phyloP scores from a whole-genome alignment of 2,329 filamentous ascomycete genomes.

The Claviceps purpurea region DNA sequence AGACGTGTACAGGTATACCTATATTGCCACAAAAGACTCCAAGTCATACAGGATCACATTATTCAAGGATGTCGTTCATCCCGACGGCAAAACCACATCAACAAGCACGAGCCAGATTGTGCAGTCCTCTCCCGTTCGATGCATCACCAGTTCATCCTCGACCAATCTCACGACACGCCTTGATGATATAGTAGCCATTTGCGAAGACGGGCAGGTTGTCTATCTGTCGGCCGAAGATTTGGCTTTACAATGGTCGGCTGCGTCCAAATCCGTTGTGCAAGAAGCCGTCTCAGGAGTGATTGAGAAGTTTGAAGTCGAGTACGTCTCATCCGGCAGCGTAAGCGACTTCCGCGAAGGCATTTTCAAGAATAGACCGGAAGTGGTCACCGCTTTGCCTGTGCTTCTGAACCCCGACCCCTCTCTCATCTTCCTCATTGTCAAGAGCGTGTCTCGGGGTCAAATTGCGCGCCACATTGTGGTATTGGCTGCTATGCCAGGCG shows the following conservation, averaged over 20 bases:
- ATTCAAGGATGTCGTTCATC: conserved; percentile 43
- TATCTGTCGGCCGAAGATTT: conserved; percentile 44
- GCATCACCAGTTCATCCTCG: conserved; percentile 20
- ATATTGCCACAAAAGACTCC: conserved; percentile 40
- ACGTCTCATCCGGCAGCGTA: conserved; percentile 31
- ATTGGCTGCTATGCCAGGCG: conserved; percentile 18
- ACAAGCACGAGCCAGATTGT: conserved; percentile 33
- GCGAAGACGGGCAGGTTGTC: conserved; percentile 45
- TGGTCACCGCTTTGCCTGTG: conserved; percentile 37
- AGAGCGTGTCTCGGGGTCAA: conserved; percentile 17
- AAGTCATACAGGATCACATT: conserved; percentile 39
- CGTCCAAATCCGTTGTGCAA: conserved; percentile 21
- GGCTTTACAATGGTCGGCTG: conserved; percentile 20
- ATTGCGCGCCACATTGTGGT: conserved; percentile 19
- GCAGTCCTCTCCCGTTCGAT: conserved; percentile 21
- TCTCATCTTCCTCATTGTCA: conserved; percentile 39
- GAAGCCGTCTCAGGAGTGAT: conserved; percentile 20
- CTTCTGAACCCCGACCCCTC: conserved; percentile 34
- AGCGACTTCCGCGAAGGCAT: conserved; percentile 39
- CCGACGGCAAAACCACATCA: conserved; percentile 37
- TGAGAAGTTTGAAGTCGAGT: conserved; percentile 32
- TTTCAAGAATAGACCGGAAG: conserved; percentile 40
- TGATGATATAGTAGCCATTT: conserved; percentile 39
- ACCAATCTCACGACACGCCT: conserved; percentile 12
- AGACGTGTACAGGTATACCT: conserved; percentile 45